Percentiles rank a stretch among this genome's conserved stretches.
Conservation (phyloP, 345 rosid genomes). For the Ceriops zippeliana region DNA sequence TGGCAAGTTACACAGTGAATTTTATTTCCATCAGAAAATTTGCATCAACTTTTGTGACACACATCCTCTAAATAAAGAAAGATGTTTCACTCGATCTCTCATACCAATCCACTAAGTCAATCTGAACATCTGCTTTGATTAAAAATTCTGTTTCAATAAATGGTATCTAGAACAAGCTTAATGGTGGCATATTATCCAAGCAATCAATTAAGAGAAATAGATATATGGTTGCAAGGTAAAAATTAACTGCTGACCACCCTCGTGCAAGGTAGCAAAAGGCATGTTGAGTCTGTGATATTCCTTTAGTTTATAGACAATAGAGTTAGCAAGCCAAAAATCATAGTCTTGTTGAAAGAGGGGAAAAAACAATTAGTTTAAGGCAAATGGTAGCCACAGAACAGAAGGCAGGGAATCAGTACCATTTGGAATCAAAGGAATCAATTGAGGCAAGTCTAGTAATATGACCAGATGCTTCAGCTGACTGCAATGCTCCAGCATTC, state of each 20-base stretch:
- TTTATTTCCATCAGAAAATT: background rate
- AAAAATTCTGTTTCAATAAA: too few species aligned
- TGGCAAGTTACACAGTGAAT: background rate
- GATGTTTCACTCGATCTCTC: too few species aligned
- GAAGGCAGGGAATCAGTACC: conserved; percentile 47
- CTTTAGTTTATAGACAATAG: background rate
- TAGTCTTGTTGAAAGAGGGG: background rate
- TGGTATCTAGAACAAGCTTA: too few species aligned
- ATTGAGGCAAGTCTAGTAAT: conserved; percentile 93
- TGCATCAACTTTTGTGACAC: background rate
- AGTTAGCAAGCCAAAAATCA: conserved; percentile 6
- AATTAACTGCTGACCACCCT: background rate
- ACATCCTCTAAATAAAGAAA: too few species aligned
- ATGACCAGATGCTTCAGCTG: conserved; percentile 61
- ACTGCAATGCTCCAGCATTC: conserved; percentile 38
- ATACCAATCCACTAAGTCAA: too few species aligned
- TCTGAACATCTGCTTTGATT: too few species aligned
- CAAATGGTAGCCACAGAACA: background rate
- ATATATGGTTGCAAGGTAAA: too few species aligned
- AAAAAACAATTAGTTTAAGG: background rate
- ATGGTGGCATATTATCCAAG: too few species aligned
- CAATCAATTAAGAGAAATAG: too few species aligned
- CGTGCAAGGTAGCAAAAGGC: background rate
- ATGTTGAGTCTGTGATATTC: background rate
- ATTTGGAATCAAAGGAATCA: conserved; percentile 97